Base-by-base conservation (phyloP, 1,284 basidiomycete genomes). In the Pseudozyma hubeiensis region DNA sequence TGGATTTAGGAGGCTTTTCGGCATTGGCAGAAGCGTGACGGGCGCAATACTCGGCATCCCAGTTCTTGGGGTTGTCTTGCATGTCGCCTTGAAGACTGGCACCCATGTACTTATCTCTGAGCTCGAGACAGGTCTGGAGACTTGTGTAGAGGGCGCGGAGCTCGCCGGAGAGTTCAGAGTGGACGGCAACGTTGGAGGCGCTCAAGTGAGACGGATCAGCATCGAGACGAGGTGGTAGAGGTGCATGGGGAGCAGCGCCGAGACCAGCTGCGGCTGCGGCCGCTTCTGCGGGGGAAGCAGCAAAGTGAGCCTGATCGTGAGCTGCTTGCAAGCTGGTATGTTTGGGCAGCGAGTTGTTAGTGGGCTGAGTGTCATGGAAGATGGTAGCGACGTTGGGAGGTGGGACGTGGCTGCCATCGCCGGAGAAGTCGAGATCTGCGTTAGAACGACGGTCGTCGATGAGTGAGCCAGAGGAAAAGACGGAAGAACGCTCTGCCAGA, bases 41-140 rank as follows among this genome's bases (percentile, higher is more conserved):
- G 14, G 71, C 75, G 43, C 80, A 83, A 51, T 79, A 71, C 48
- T 84, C 81, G 10, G 82, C 83, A 49, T 84, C 83, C 83, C 83
- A 84, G 40, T 84, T 83, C 67, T 83, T 84, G 1, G 83, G 83
- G 50, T 84, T 84, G 61, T 83, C 83, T 44, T 81, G 77, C 50
- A 78, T 68, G 35, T 64, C 46, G n/a, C 64, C 72, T 57, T 84
- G 83, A n/a, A 79, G 69, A 44, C 74, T 78, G 53, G 64, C 71
- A 29, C 54, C 56, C 80, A 84, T 84, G 71, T 83, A 84, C 66
- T 81, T 81, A 56, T 83, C 80, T n/a, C 83, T 64, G 19, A 84
- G 78, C 47, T 69, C 51, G 29, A 84, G 65, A 54, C 83, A 84
- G 24, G 64, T 66, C 49, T 81, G 83, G 45, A 84, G 55, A 53